Conservation (phyloP, 208 protist species). For the Crithidia sp. region DNA sequence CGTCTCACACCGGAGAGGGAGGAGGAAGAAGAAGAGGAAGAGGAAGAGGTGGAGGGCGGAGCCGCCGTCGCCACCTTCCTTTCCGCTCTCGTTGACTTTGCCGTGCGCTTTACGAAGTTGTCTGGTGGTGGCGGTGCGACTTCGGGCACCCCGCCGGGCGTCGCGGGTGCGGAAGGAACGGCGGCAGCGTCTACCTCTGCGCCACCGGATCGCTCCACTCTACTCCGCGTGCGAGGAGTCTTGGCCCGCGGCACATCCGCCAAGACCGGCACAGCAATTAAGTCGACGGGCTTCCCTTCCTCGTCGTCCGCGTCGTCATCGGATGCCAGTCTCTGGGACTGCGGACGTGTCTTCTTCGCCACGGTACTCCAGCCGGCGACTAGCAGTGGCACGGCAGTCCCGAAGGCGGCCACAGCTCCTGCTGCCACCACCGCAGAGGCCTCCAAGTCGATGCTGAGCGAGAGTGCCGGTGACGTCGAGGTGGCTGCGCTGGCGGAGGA, state of each 20-base stretch:
- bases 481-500: conserved; percentile 46
- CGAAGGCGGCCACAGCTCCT: background rate
- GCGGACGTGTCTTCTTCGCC: conserved; percentile 65
- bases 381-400: background rate
- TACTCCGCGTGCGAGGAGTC: conserved; percentile 29
- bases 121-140: background rate
- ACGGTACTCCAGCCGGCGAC: conserved; percentile 22
- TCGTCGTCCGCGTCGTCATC: background rate
- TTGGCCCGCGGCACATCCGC: conserved; percentile 10
- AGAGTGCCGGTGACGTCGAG: conserved; percentile 28
- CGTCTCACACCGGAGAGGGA: background rate
- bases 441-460: background rate
- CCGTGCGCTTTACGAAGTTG: conserved; percentile 27
- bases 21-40: conserved; percentile 20
- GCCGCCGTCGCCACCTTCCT: conserved; percentile 44
- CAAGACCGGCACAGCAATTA: background rate
- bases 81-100: conserved; percentile 56
- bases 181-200: background rate
- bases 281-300: background rate
- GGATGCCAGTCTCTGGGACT: conserved; percentile 33
- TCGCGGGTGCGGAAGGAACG: background rate
- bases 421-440: background rate
- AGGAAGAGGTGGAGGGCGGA: conserved; percentile 12
- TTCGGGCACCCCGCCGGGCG: background rate
- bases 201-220: conserved; percentile 5